phyloP scores from a whole-genome alignment of 1,284 basidiomycete genomes.

The Ceratorhiza oryzae-sativae region DNA sequence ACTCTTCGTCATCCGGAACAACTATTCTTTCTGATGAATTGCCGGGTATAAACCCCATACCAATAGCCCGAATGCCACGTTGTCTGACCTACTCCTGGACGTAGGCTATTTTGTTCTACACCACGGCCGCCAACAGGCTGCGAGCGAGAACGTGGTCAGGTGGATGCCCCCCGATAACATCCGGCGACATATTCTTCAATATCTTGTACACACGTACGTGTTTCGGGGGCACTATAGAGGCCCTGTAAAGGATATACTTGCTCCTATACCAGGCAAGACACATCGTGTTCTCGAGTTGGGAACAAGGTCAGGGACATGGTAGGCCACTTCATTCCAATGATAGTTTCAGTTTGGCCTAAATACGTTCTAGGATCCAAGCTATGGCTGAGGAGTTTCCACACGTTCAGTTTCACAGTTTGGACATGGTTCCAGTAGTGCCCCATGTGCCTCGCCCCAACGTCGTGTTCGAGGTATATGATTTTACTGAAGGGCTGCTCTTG shows the following conservation, averaged over 20 bases:
- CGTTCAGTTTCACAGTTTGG: background rate
- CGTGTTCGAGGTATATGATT: conserved; percentile 15
- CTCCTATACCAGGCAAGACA: background rate
- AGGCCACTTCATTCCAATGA: no score
- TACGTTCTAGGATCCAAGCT: background rate
- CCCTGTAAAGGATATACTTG: background rate
- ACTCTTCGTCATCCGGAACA: background rate
- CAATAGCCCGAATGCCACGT: background rate
- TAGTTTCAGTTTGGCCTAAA: background rate
- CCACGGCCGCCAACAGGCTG: background rate
- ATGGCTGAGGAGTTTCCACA: conserved; percentile 20
- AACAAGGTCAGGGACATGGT: background rate
- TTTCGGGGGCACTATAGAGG: background rate
- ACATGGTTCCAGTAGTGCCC: background rate
- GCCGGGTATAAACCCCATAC: background rate
- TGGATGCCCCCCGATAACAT: conserved; percentile 5
- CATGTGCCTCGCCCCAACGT: background rate
- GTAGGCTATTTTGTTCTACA: background rate
- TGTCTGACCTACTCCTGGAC: background rate
- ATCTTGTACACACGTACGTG: background rate
- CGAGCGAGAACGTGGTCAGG: background rate
- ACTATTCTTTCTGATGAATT: conserved; percentile 16
- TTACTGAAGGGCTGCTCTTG: background rate
- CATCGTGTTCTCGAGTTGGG: background rate
- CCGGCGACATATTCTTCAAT: background rate